Evolutionary conservation across 192 early-diverging fungal species (phyloP).

Genomic region (Coemansia sp.): DNA sequence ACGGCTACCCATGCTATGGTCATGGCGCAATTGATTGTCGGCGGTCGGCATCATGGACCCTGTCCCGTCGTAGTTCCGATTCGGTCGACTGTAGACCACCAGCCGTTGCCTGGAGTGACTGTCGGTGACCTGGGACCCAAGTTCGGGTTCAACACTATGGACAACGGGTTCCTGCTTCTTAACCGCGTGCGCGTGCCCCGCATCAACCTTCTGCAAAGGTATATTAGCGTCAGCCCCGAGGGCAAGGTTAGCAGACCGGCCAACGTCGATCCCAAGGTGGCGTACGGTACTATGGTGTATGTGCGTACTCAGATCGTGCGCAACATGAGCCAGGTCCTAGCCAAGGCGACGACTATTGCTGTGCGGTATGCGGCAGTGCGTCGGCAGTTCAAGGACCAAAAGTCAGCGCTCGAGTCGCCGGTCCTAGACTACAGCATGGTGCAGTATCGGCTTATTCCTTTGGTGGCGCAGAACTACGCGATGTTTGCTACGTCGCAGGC

Average conservation of each 20-base stretch:
- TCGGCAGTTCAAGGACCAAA: constrained; percentile 70
- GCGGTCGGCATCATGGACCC: constrained; percentile 76
- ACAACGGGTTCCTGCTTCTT: constrained; percentile 87
- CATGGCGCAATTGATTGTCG: constrained; percentile 76
- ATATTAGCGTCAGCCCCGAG: constrained; percentile 67
- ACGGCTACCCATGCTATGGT: constrained; percentile 83
- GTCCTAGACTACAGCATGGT: constrained; percentile 82
- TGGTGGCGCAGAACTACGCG: constrained; percentile 74
- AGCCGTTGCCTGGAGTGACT: constrained; percentile 73
- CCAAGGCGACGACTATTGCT: constrained; percentile 72
- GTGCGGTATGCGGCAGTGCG: constrained; percentile 72
- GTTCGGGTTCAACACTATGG: constrained; percentile 82
- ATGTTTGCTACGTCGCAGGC: constrained; percentile 71
- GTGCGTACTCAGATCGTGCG: constrained; percentile 79
- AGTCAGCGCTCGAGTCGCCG: constrained; percentile 61
- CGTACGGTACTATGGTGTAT: constrained; percentile 86
- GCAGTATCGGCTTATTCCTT: constrained; percentile 72
- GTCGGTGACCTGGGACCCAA: constrained; percentile 91
- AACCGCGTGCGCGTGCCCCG: constrained; percentile 80
- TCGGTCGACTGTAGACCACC: constrained; percentile 73
- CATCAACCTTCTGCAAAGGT: constrained; percentile 75
- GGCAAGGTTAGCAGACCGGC: constrained; percentile 77
- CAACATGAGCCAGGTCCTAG: constrained; percentile 59
- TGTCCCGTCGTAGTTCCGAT: constrained; percentile 83
- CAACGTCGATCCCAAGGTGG: constrained; percentile 71